These are phyloP conservation scores for Penicillium riverlandense DNA, from an alignment of 495 filamentous ascomycete genomes.

Conservation along the genomic window DNA sequence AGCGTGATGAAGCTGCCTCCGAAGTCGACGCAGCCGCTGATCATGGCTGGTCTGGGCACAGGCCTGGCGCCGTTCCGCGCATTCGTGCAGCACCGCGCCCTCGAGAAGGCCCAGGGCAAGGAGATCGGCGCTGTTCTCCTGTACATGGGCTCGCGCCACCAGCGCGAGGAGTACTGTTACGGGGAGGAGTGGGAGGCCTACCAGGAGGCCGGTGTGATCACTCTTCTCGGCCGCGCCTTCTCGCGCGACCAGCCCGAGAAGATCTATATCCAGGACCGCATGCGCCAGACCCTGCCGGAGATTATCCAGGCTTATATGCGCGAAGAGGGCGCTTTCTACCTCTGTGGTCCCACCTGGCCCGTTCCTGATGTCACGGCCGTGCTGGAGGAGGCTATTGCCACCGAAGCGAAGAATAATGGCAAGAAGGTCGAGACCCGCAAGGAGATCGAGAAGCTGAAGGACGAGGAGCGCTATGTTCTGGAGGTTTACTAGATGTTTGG, in stretches of 20 bases:
- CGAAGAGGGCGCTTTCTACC: conserved; percentile 87
- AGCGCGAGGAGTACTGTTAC: conserved; percentile 97
- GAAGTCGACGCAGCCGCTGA: conserved; percentile 78
- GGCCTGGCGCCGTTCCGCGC: conserved; percentile 96
- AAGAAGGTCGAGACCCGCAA: conserved; percentile 82
- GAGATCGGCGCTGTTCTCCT: conserved; percentile 88
- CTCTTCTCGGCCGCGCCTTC: conserved; percentile 88
- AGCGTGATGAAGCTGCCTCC: conserved; percentile 95
- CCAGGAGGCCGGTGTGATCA: conserved; percentile 89
- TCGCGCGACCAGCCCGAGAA: conserved; percentile 95
- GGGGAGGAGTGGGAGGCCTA: conserved; percentile 99
- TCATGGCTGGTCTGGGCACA: conserved; percentile 99
- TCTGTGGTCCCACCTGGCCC: conserved; percentile 97
- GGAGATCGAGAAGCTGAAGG: conserved; percentile 96
- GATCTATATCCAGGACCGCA: conserved; percentile 98
- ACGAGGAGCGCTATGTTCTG: conserved; percentile 85
- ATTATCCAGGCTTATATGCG: conserved; percentile 85
- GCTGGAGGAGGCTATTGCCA: conserved; percentile 81
- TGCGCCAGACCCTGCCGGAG: conserved; percentile 81
- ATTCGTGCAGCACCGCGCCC: conserved; percentile 95
- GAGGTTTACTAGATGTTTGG: conserved; percentile 71
- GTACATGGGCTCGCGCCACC: conserved; percentile 95
- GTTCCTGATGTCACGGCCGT: conserved; percentile 97
- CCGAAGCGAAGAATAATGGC: conserved; percentile 58
- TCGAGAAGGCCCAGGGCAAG: conserved; percentile 91